Evolutionary conservation across 2,329 filamentous ascomycete species (phyloP).

Genomic region (Diaporthe helianthi): DNA sequence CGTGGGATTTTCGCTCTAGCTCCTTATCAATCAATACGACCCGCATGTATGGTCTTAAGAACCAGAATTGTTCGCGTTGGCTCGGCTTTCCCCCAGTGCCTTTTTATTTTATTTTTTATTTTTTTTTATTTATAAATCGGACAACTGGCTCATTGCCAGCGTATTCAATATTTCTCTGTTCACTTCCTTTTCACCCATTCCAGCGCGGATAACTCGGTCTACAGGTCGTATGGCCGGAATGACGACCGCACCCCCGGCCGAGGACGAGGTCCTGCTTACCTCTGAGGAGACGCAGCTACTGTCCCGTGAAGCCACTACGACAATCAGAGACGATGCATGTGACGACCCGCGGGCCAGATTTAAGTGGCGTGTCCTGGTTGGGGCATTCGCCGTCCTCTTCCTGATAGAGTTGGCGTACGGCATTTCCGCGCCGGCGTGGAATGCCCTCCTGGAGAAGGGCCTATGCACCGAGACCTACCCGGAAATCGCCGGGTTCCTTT

Average conservation of each 20-base stretch:
- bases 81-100: too few relatives aligned
- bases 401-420: conserved; percentile 50
- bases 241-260: neutral
- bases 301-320: neutral
- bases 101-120: neutral
- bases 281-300: conserved; percentile 27
- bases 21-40: neutral
- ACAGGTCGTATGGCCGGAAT: neutral
- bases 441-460: conserved; percentile 60
- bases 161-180: neutral
- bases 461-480: conserved; percentile 59
- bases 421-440: conserved; percentile 48
- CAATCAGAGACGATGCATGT: neutral
- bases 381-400: conserved; percentile 46
- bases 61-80: too few relatives aligned
- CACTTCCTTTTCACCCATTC: neutral
- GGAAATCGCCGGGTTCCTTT: conserved; percentile 43
- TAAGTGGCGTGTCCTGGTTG: conserved; percentile 40
- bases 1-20: too few relatives aligned
- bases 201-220: too few relatives aligned
- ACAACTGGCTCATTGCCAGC: neutral
- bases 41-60: neutral
- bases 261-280: conserved; percentile 3
- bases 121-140: neutral
- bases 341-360: conserved; percentile 36